Evolutionary conservation across 2,329 filamentous ascomycete genomes (phyloP), one percentile per base, ranked within the genome.

Genomic region (Paecilomyces fulvus): DNA sequence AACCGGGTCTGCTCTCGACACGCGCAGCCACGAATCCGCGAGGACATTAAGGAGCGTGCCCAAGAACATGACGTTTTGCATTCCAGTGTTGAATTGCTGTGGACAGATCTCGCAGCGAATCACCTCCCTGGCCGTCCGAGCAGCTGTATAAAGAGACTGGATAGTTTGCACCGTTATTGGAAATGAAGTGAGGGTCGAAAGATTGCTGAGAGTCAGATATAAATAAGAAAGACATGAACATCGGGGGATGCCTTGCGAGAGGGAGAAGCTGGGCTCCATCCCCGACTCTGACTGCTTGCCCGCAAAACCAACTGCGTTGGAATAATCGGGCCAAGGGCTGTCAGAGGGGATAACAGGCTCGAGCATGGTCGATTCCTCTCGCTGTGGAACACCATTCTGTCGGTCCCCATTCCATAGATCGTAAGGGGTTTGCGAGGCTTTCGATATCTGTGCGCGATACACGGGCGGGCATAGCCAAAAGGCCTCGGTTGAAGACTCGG

Each of bases 1-100:
- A 51, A 64, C 61, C 9, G 73, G 60, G 50, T 73, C 67, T 23
- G 67, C 64, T 52, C 70, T 65, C 21, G 65, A 72, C 17, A 77
- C 65, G 1, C 71, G 69, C 10, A 75, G 64, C 76, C 76, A 78
- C 23, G 70, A 64, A 56, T 77, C 75, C 21, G 72, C 74, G 17
- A 76, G 60, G 20, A 76, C 70, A n/a, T 69, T 77, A 50, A 78
- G 62, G 11, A 78, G 64, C 10, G 75, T 76, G 11, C 71, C 72
- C n/a, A 71, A 69, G 52, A 78, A 69, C 73, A 77, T 77, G 49
- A 78, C 69, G 54, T 78, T 78, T 57, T 77, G 75, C 23, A 75
- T 62, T 6, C 70, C 70, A 1, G 74, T 72, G 31, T 72, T 68
- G 56, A 76, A 76, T 31, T 64, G 67, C 37, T 69, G 67, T 1